Evolutionary conservation across 1,284 basidiomycete species (phyloP), one percentile per base, ranked within the genome.

Genomic region (Austropuccinia psidii): DNA sequence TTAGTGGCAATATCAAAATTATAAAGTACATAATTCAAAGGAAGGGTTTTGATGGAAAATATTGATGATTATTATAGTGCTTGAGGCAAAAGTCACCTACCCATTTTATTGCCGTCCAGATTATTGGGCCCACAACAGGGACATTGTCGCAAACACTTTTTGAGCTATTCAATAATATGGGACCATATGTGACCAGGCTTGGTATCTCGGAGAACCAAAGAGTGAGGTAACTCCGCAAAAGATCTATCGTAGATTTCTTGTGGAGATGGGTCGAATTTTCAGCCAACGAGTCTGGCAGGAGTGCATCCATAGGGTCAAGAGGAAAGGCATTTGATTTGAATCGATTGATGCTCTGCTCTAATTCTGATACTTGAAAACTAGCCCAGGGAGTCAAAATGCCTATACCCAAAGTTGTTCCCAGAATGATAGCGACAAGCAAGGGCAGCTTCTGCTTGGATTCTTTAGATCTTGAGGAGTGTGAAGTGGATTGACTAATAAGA

Each of bases 201-300:
- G 69, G 69, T 17, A 72, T 62, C 7, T 72, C 69, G 33, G 31
- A 72, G 45, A 72, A 9, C n/a, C 50, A 47, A 19, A 72, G 31
- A 19, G 69, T 72, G 13, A 72, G 19, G 15, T 62, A 72, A 31
- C 69, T 72, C 3, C 58, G 41, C 17, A 72, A 33, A 9, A 72
- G 58, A 19, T 62, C 58, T 11, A 24, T 15, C n/a, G 15, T n/a
- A 2, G 57, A 8, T 29, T 41, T 61, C 33, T 45, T 37, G 13
- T 41, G 19, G 5, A 62, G 21, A 43, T 72, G 69, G 33, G 33
- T 24, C 19, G 39, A 41, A 19, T 45, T 57, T 21, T 24, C 37
- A 15, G 19, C 37, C 41, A 70, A 45, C 2, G 19, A 11, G 8
- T 70, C 55, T 1, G 67, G 41, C 41, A 11, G n/a, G 19, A 70